Percentiles rank a stretch among this genome's conserved stretches.
These are phyloP conservation scores for Citrus sp. DNA, from an alignment of 345 rosid genomes.

Conservation along the genomic window DNA sequence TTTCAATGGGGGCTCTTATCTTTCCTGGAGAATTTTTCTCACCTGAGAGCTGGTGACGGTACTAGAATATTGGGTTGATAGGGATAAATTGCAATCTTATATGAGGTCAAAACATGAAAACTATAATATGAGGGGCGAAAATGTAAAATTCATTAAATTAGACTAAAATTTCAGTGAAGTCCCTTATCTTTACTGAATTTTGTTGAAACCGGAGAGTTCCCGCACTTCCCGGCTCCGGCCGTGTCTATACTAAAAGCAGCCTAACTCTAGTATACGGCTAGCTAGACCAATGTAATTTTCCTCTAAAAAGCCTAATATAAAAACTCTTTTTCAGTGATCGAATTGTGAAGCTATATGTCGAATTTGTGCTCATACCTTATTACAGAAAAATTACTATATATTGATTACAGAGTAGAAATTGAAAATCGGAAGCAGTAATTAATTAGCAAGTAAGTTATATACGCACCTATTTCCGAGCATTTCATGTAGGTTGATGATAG, in stretches of 20 bases:
- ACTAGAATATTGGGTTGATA: no score
- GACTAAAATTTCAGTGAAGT: neutral
- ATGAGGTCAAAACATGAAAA: neutral
- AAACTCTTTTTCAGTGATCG: no score
- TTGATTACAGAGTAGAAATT: no score
- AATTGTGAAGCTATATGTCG: no score
- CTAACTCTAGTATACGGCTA: neutral
- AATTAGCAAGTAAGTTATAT: neutral
- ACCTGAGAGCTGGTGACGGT: no score
- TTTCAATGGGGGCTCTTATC: no score
- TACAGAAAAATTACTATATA: no score
- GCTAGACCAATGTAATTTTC: no score
- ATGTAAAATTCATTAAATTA: no score
- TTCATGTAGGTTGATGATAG: slow-evolving; percentile 59
- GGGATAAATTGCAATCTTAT: no score
- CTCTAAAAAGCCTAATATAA: neutral
- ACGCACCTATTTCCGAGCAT: slow-evolving; percentile 58
- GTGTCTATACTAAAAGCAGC: neutral
- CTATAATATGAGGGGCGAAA: neutral
- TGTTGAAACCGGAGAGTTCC: neutral
- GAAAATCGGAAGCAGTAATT: neutral
- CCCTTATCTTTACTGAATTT: neutral
- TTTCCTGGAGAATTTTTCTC: no score
- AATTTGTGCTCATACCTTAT: no score
- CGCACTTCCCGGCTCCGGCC: neutral